Evolutionary conservation across 2,329 filamentous ascomycete species (phyloP), one percentile per base, ranked within the genome.

Genomic region (Neophaeococcomyces mojaviensis): DNA sequence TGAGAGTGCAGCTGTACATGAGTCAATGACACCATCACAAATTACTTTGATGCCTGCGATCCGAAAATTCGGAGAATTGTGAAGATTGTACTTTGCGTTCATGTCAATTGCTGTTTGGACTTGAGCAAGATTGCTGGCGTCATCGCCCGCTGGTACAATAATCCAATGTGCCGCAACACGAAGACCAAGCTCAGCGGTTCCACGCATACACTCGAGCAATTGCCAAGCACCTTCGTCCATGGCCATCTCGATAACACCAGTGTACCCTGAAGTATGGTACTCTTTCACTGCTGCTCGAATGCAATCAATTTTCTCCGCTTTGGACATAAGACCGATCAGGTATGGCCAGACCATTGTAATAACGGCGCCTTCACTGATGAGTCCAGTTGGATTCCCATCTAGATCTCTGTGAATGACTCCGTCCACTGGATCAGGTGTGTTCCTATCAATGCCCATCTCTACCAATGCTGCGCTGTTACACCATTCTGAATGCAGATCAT

Each of bases 221-320:
- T 65, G 64, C 71, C 71, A 74, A 0, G 62, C 60, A 12, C 61
- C 60, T 19, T 72, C 68, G 42, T 73, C 70, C 71, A 73, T 73
- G n/a, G 69, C 71, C 71, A 74, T 74, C 35, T 74, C 71, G 8
- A 73, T 63, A 19, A 71, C 57, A 2, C 70, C 69, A 0, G 71
- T 73, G 42, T 69, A 70, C 1, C 71, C 71, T 0, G 65, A 64
- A 0, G 61, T 56, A 16, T 66, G 66, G 44, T 72, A 73, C 12
- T 64, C 61, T 0, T 55, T 47, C 26, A 68, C 61, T 1, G 68
- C 69, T 3, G 61, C 59, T 20, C 60, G 58, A 0, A 68, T 63
- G 3, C 49, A 54, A 26, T 60, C 63, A 10, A 66, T 52, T 34
- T 70, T 71, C 38, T 72, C 68, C n/a, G 67, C 62, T 10, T 61